Conservation (phyloP, 257 asterid genomes). For the Linderniella brevidens region DNA sequence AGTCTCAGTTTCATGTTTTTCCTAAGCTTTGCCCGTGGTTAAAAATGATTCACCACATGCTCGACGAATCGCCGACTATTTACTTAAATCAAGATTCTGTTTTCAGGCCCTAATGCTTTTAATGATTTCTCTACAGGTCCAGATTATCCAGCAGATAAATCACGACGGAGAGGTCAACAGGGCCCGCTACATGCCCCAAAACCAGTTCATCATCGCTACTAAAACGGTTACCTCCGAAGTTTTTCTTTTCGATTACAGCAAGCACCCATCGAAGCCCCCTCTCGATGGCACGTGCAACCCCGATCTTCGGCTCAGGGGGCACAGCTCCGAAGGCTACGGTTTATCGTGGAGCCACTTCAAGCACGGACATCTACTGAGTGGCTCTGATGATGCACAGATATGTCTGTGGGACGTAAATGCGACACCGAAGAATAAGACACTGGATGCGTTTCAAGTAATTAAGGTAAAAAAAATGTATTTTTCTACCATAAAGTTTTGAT, state of each 20-base stretch:
- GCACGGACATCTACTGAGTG: slow-evolving; percentile 51
- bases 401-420: slow-evolving; percentile 59
- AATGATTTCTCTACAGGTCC: slow-evolving; percentile 29
- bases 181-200: slow-evolving; percentile 66
- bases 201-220: slow-evolving; percentile 41
- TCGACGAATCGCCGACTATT: neutral
- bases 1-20: too few species aligned
- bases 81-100: neutral
- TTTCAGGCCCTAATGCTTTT: neutral
- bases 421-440: slow-evolving; percentile 41
- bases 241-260: slow-evolving; percentile 50
- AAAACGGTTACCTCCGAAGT: slow-evolving; percentile 57
- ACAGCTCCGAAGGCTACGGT: slow-evolving; percentile 54
- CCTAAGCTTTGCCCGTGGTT: too few species aligned
- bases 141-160: slow-evolving; percentile 61
- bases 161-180: slow-evolving; percentile 69
- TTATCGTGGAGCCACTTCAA: slow-evolving; percentile 58
- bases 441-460: slow-evolving; percentile 53
- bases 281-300: slow-evolving; percentile 52
- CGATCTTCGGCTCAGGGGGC: slow-evolving; percentile 54
- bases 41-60: too few species aligned
- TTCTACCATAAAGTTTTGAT: too few species aligned
- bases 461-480: slow-evolving; percentile 21
- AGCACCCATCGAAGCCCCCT: slow-evolving; percentile 64
- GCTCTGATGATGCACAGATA: slow-evolving; percentile 61